A percentile compares a stretch with the other conserved stretches of the same genome.
phyloP scores from a whole-genome alignment of 495 filamentous ascomycete genomes.

The Tuber indicum region DNA sequence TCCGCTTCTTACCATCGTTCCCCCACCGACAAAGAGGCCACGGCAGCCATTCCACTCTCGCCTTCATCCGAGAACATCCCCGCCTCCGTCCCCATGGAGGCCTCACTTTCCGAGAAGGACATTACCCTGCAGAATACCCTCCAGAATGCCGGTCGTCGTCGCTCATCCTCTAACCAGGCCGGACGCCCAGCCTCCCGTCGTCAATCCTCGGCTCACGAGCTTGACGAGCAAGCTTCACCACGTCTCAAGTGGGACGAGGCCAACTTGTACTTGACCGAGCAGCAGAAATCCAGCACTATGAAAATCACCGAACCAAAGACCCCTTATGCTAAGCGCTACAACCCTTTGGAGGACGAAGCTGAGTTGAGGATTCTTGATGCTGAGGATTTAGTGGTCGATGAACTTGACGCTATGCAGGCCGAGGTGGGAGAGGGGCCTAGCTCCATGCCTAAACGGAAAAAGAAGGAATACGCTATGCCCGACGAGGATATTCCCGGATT shows the following conservation, averaged over 20 bases:
- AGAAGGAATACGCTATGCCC: slow-evolving; percentile 38
- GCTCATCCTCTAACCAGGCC: slow-evolving; percentile 60
- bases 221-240: slow-evolving; percentile 43
- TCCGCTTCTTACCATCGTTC: slow-evolving; percentile 55
- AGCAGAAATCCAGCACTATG: slow-evolving; percentile 91
- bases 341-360: slow-evolving; percentile 76
- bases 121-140: slow-evolving; percentile 88
- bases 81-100: slow-evolving; percentile 40
- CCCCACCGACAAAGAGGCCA: slow-evolving; percentile 47
- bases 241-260: slow-evolving; percentile 97
- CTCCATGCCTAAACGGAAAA: slow-evolving; percentile 41
- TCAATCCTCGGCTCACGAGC: slow-evolving; percentile 52
- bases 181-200: slow-evolving; percentile 61
- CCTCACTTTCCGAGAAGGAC: slow-evolving; percentile 65
- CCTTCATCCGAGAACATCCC: slow-evolving; percentile 41
- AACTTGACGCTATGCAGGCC: slow-evolving; percentile 57
- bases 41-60: slow-evolving; percentile 46
- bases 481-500: slow-evolving; percentile 85
- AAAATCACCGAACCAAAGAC: slow-evolving; percentile 99
- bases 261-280: slow-evolving; percentile 91
- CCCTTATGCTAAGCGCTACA: slow-evolving; percentile 84
- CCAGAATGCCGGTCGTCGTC: slow-evolving; percentile 84
- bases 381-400: slow-evolving; percentile 57
- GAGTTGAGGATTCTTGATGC: slow-evolving; percentile 58
- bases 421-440: slow-evolving; percentile 42